Evolutionary conservation across 106 monocot genomes (phyloP).

Genomic region (Acanthochlamys bracteata): DNA sequence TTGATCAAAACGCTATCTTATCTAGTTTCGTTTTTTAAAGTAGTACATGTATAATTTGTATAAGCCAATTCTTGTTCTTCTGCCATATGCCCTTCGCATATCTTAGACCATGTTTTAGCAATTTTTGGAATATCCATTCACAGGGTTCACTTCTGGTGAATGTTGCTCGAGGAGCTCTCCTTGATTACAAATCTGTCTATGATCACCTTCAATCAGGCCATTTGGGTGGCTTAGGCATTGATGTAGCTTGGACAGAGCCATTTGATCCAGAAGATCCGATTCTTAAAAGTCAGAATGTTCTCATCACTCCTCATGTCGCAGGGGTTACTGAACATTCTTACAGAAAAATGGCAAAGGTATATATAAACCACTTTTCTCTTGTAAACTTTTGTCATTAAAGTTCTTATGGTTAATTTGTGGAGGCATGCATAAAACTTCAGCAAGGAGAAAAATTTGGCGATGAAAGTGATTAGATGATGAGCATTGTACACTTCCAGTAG

Average conservation of each 20-base stretch:
- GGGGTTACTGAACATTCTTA: constrained; percentile 83
- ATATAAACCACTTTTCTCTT: not conserved
- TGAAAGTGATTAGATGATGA: no score
- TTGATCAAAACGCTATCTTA: no score
- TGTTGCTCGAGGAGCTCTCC: constrained; percentile 70
- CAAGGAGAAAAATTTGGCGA: no score
- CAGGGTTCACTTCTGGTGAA: constrained; percentile 82
- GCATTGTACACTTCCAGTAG: no score
- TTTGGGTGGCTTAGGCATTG: constrained; percentile 80
- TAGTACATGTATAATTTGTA: no score
- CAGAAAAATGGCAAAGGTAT: constrained; percentile 90
- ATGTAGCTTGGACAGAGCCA: constrained; percentile 94
- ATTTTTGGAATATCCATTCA: not conserved
- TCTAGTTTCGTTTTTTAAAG: no score
- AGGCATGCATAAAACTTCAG: no score
- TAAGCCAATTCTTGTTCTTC: no score
- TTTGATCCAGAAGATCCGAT: constrained; percentile 87
- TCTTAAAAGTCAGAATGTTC: constrained; percentile 76
- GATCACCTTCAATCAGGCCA: constrained; percentile 65
- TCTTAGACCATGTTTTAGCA: no score
- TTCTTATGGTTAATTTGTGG: no score
- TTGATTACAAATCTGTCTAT: constrained; percentile 66
- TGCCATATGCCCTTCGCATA: no score
- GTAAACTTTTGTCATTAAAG: no score
- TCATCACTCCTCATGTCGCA: constrained; percentile 88